A percentile compares a stretch with the other conserved stretches of the same genome.
These are phyloP conservation scores for Metarhizium humberi DNA, from an alignment of 2,329 filamentous ascomycete genomes.

Conservation along the genomic window DNA sequence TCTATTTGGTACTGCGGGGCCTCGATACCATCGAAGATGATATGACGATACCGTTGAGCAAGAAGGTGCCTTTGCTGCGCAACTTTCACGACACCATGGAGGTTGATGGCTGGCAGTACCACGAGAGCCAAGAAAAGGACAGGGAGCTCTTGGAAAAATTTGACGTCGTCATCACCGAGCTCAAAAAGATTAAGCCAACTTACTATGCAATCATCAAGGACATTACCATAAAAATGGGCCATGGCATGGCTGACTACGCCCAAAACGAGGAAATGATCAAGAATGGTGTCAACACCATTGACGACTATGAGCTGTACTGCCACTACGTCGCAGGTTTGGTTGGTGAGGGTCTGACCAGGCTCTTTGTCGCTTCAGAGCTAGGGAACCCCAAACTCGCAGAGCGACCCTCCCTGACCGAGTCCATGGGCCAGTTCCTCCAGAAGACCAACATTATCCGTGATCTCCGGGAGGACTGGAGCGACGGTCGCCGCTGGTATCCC, in stretches of 20 bases:
- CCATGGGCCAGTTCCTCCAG: constrained; percentile 95
- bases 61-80: constrained; percentile 79
- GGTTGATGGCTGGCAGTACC: constrained; percentile 83
- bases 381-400: constrained; percentile 79
- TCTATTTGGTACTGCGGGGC: constrained; percentile 87
- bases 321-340: constrained; percentile 99
- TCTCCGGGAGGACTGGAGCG: constrained; percentile 79
- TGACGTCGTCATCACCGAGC: constrained; percentile 75
- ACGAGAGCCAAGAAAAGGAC: constrained; percentile 89
- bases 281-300: constrained; percentile 71
- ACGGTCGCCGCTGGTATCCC: constrained; percentile 87
- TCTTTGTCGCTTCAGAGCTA: constrained; percentile 81
- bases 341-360: constrained; percentile 79
- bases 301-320: constrained; percentile 94
- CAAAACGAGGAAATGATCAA: constrained; percentile 72
- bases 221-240: constrained; percentile 89
- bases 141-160: constrained; percentile 88
- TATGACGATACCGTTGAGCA: constrained; percentile 75
- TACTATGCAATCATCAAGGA: constrained; percentile 87
- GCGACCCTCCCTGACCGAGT: constrained; percentile 74
- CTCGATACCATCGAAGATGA: constrained; percentile 99
- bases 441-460: constrained; percentile 99
- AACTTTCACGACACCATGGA: constrained; percentile 73
- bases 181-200: constrained; percentile 75
- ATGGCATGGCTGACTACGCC: constrained; percentile 96